Percentiles rank a stretch among this genome's conserved stretches.
phyloP scores from a whole-genome alignment of 352 stramenopile species.

The Phytophthora citrophthora region DNA sequence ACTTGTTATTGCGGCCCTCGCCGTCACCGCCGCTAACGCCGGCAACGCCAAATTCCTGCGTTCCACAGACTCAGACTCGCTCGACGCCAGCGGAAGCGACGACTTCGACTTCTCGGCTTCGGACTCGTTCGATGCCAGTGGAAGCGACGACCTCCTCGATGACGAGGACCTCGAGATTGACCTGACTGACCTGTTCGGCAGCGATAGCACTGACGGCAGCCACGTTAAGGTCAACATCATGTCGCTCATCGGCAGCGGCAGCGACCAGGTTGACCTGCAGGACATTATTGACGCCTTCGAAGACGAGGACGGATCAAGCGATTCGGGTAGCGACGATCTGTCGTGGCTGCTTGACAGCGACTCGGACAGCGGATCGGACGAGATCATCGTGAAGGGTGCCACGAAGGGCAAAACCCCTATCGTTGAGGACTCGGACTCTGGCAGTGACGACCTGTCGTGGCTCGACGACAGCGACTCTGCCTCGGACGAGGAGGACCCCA shows the following conservation, averaged over 20 bases:
- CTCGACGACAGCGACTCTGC: slow-evolving; percentile 14
- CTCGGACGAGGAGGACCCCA: not conserved
- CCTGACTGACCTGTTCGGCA: slow-evolving; percentile 28
- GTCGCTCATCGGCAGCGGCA: slow-evolving; percentile 31
- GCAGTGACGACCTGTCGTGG: not conserved
- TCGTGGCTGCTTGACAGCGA: slow-evolving; percentile 13
- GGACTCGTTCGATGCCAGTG: slow-evolving; percentile 16
- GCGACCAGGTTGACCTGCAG: slow-evolving; percentile 27
- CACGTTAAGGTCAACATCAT: slow-evolving; percentile 25
- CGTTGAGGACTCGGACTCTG: not conserved
- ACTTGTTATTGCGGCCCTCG: slow-evolving; percentile 32
- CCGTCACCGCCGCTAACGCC: slow-evolving; percentile 19
- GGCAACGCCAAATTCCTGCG: slow-evolving; percentile 25
- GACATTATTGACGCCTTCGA: slow-evolving; percentile 29
- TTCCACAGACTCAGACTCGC: not conserved
- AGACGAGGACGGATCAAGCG: not conserved
- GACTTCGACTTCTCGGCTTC: slow-evolving; percentile 18
- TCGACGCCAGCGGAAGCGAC: slow-evolving; percentile 12
- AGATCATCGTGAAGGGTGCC: slow-evolving; percentile 1
- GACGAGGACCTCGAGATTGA: slow-evolving; percentile 30
- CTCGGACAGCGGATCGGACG: slow-evolving; percentile 13
- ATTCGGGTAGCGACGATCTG: slow-evolving; percentile 26
- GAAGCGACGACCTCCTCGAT: slow-evolving; percentile 13
- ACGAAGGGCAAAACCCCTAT: not conserved
- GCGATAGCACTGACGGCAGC: slow-evolving; percentile 15